Conservation (phyloP, 768 basidiomycete species). For the Mycena venus region DNA sequence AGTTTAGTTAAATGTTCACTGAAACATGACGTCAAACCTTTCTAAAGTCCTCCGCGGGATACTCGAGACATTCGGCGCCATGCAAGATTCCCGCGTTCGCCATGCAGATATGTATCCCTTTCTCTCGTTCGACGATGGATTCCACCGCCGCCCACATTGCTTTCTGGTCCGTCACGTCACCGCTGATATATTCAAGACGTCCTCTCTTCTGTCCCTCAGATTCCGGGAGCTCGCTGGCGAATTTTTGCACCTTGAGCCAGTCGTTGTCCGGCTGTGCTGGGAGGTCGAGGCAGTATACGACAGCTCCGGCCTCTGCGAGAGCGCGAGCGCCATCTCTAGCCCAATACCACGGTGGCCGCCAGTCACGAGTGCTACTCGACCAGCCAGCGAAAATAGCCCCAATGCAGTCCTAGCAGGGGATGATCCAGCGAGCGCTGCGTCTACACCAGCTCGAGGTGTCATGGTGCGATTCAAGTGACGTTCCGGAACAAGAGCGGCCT, state of each 20-base stretch:
- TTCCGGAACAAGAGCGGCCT: background rate
- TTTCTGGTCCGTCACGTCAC: constrained; percentile 76
- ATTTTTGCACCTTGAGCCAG: constrained; percentile 63
- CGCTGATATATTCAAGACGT: constrained; percentile 70
- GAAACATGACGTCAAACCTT: no score
- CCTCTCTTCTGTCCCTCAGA: constrained; percentile 18
- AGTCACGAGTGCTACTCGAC: constrained; percentile 72
- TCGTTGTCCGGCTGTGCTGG: constrained; percentile 60
- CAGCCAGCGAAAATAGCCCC: constrained; percentile 69
- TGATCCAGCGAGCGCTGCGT: constrained; percentile 14
- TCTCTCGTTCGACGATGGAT: constrained; percentile 75
- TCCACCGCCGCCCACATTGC: constrained; percentile 67
- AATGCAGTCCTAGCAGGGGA: constrained; percentile 63
- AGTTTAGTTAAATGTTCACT: no score
- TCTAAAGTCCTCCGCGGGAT: constrained; percentile 73
- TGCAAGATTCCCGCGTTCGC: constrained; percentile 84
- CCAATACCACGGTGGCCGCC: constrained; percentile 81
- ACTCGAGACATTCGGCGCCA: constrained; percentile 74
- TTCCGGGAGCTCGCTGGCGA: constrained; percentile 55
- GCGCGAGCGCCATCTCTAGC: constrained; percentile 84
- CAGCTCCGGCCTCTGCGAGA: constrained; percentile 75
- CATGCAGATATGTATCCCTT: constrained; percentile 80
- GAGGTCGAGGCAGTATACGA: constrained; percentile 76
- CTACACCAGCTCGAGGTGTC: constrained; percentile 9
- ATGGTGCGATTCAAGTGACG: background rate